Conservation (phyloP, 768 basidiomycete species). For the Porphyrellus cyaneotinctus region DNA sequence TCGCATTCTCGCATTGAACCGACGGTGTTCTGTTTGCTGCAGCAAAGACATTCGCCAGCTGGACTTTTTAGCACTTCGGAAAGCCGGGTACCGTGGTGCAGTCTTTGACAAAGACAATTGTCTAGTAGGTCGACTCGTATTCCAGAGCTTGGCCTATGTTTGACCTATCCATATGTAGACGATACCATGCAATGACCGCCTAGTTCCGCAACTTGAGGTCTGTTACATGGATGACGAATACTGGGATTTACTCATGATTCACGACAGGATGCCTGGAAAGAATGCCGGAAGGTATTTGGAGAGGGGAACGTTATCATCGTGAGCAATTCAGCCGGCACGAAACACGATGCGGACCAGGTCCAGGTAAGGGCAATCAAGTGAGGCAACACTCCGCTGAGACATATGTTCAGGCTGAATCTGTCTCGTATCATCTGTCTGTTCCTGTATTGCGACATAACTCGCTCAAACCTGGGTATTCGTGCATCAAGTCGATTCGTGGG, state of each 20-base stretch:
- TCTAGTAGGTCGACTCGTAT: slow-evolving; percentile 49
- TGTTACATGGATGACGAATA: slow-evolving; percentile 12
- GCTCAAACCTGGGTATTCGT: slow-evolving; percentile 78
- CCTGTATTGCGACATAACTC: slow-evolving; percentile 78
- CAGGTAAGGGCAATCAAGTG: slow-evolving; percentile 50
- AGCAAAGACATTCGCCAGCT: slow-evolving; percentile 83
- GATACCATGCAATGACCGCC: slow-evolving; percentile 65
- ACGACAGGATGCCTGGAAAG: slow-evolving; percentile 68
- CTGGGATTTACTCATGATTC: background rate
- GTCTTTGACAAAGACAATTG: slow-evolving; percentile 99
- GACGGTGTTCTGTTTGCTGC: slow-evolving; percentile 18
- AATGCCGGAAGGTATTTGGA: slow-evolving; percentile 70
- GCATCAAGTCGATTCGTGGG: slow-evolving; percentile 60
- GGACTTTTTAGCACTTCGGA: slow-evolving; percentile 67
- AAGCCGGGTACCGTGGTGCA: slow-evolving; percentile 81
- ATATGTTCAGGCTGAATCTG: slow-evolving; percentile 73
- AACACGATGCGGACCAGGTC: slow-evolving; percentile 68
- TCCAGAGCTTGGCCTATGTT: too few relatives aligned
- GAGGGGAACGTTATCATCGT: slow-evolving; percentile 81
- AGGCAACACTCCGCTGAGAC: background rate
- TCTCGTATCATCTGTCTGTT: slow-evolving; percentile 67
- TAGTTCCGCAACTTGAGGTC: slow-evolving; percentile 76
- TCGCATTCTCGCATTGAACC: background rate
- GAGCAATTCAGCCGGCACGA: slow-evolving; percentile 90
- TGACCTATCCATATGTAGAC: slow-evolving; percentile 49